Conservation (phyloP, 768 basidiomycete species). For the Rhodotorula paludigena region DNA sequence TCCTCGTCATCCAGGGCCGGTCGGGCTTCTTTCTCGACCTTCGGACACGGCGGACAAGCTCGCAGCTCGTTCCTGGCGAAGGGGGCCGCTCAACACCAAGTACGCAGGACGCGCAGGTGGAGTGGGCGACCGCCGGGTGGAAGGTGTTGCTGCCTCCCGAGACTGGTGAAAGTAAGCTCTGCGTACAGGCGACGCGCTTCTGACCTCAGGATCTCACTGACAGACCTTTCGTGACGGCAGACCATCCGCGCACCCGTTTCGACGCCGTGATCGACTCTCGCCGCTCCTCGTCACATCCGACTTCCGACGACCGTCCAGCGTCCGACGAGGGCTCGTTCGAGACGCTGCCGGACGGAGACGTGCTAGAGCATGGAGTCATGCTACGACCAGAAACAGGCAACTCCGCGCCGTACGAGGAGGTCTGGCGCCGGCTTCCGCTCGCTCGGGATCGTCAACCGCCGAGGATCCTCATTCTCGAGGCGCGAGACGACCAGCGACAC, state of each 20-base stretch:
- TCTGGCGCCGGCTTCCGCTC: constrained; percentile 26
- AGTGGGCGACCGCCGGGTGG: constrained; percentile 36
- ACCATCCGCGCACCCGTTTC: constrained; percentile 18
- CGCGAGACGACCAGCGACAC: not conserved
- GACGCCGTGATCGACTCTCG: constrained; percentile 30
- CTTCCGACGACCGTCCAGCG: not conserved
- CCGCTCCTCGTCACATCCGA: not conserved
- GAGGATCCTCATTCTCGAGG: not conserved
- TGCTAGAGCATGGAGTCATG: constrained; percentile 34
- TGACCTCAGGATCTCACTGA: not conserved
- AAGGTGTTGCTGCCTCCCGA: constrained; percentile 12
- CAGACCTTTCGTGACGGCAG: not conserved
- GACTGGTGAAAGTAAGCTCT: constrained; percentile 14
- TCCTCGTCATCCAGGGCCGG: constrained; percentile 15
- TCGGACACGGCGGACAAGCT: not conserved
- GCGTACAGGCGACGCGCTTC: not conserved
- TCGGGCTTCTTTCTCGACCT: constrained; percentile 33
- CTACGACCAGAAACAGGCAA: constrained; percentile 8
- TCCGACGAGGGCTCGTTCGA: constrained; percentile 31
- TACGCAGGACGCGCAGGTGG: not conserved
- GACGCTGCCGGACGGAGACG: constrained; percentile 27
- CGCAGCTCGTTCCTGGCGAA: not conserved
- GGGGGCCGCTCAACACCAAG: not conserved
- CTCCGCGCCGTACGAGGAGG: constrained; percentile 32
- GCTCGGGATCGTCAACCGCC: not conserved